Evolutionary conservation across 352 stramenopile genomes (phyloP).

Genomic region (Phytopythium ostracodes): DNA sequence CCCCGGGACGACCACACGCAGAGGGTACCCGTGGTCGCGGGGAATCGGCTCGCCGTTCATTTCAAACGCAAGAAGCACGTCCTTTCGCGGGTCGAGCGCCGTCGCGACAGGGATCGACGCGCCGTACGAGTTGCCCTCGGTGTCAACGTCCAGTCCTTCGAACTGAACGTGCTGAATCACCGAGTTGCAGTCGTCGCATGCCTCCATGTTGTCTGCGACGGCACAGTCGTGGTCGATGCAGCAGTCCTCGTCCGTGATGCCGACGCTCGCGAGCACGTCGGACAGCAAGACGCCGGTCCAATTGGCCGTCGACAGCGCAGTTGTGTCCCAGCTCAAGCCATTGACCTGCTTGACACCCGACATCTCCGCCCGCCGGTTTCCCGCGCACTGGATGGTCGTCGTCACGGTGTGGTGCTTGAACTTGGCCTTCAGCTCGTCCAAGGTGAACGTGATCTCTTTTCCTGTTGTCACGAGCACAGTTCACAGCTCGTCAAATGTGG

Average conservation of each 20-base stretch:
- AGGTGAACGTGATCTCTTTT: conserved; percentile 38
- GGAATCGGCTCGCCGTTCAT: conserved; percentile 96
- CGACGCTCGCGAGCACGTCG: conserved; percentile 89
- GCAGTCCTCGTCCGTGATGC: conserved; percentile 76
- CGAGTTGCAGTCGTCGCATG: conserved; percentile 50
- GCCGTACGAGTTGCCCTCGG: conserved; percentile 83
- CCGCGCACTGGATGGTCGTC: conserved; percentile 96
- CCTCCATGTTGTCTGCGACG: conserved; percentile 48
- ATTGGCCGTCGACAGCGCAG: conserved; percentile 91
- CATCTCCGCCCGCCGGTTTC: conserved; percentile 95
- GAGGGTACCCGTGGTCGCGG: conserved; percentile 95
- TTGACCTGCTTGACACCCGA: conserved; percentile 90
- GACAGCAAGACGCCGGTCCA: conserved; percentile 93
- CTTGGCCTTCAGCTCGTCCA: conserved; percentile 91
- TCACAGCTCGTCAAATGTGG: too few species aligned
- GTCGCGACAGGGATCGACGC: conserved; percentile 93
- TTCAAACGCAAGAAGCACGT: conserved; percentile 98
- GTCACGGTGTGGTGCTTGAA: conserved; percentile 91
- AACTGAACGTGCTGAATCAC: conserved; percentile 87
- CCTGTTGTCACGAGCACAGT: too few species aligned
- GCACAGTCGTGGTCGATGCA: conserved; percentile 45
- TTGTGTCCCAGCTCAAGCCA: conserved; percentile 82
- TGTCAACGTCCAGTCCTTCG: conserved; percentile 72
- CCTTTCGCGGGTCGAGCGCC: conserved; percentile 91
- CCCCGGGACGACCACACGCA: conserved; percentile 96